A percentile compares a stretch with the other conserved stretches of the same genome.
phyloP scores from a whole-genome alignment of 2,329 filamentous ascomycete species.

The Calycina herbarum region DNA sequence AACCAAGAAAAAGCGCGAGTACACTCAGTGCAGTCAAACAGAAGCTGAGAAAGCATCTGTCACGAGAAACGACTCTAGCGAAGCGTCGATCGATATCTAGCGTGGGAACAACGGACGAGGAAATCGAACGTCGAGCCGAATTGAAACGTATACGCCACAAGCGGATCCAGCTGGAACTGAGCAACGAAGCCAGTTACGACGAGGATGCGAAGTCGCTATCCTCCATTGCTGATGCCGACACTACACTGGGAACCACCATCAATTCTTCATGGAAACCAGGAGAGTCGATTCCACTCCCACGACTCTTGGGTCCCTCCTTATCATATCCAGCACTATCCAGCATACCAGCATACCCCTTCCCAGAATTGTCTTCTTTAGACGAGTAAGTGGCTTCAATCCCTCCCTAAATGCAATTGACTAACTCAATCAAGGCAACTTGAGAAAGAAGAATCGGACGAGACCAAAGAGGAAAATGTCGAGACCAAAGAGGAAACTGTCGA shows the following conservation, averaged over 20 bases:
- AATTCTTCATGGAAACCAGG: conserved; percentile 20
- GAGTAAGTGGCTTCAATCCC: conserved; percentile 17
- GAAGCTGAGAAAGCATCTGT: conserved; percentile 43
- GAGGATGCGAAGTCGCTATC: conserved; percentile 37
- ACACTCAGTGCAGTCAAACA: conserved; percentile 48
- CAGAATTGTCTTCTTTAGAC: conserved; percentile 19
- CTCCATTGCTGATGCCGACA: conserved; percentile 17
- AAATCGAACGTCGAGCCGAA: conserved; percentile 55
- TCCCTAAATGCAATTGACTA: neutral
- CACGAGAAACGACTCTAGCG: conserved; percentile 43
- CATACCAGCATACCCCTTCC: neutral
- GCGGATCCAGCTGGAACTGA: conserved; percentile 59
- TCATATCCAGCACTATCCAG: conserved; percentile 12
- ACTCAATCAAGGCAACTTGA: conserved; percentile 6
- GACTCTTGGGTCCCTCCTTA: conserved; percentile 13
- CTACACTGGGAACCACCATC: conserved; percentile 11
- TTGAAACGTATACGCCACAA: conserved; percentile 55
- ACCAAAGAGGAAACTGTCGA: neutral
- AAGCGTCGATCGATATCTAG: conserved; percentile 45
- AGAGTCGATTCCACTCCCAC: conserved; percentile 18
- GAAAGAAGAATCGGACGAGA: neutral
- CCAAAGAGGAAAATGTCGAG: neutral
- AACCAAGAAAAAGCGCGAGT: conserved; percentile 42
- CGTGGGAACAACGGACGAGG: conserved; percentile 51
- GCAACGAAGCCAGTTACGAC: conserved; percentile 46